These are phyloP conservation scores for Hemerocallis citrina DNA, from an alignment of 106 monocot species.

Conservation along the genomic window DNA sequence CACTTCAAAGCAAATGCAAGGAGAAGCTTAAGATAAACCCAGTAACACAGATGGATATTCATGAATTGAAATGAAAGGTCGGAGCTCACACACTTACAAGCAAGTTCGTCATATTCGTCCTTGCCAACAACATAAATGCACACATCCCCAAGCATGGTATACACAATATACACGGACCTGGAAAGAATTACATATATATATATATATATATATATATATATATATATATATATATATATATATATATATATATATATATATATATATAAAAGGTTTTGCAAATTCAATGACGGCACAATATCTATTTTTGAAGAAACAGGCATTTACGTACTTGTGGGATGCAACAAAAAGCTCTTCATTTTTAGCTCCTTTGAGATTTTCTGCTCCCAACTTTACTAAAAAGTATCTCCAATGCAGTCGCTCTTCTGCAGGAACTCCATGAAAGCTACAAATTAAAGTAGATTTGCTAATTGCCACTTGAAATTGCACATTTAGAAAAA, in stretches of 20 bases:
- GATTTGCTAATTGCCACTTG: too few species aligned
- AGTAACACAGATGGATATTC: background rate
- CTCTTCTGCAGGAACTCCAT: slow-evolving; percentile 88
- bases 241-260: too few species aligned
- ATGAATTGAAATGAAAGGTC: background rate
- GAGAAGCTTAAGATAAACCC: background rate
- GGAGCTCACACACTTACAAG: slow-evolving; percentile 40
- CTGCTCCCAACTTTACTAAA: slow-evolving; percentile 76
- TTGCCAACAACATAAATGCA: slow-evolving; percentile 93
- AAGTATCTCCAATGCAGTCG: slow-evolving; percentile 86
- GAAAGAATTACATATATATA: slow-evolving; percentile 33
- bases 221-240: too few species aligned
- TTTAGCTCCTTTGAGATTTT: slow-evolving; percentile 84
- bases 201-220: too few species aligned
- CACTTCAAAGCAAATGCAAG: slow-evolving; percentile 30
- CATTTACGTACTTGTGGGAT: slow-evolving; percentile 88
- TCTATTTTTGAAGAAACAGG: too few species aligned
- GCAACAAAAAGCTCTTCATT: slow-evolving; percentile 89
- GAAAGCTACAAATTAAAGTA: slow-evolving; percentile 78
- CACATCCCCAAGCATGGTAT: slow-evolving; percentile 89
- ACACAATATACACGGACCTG: slow-evolving; percentile 93
- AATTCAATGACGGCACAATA: too few species aligned
- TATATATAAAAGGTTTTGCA: too few species aligned
- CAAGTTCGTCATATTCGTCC: slow-evolving; percentile 96
- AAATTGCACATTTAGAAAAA: too few species aligned